These are phyloP conservation scores for Emericellopsis terricola DNA, from an alignment of 495 filamentous ascomycete genomes.

Conservation along the genomic window DNA sequence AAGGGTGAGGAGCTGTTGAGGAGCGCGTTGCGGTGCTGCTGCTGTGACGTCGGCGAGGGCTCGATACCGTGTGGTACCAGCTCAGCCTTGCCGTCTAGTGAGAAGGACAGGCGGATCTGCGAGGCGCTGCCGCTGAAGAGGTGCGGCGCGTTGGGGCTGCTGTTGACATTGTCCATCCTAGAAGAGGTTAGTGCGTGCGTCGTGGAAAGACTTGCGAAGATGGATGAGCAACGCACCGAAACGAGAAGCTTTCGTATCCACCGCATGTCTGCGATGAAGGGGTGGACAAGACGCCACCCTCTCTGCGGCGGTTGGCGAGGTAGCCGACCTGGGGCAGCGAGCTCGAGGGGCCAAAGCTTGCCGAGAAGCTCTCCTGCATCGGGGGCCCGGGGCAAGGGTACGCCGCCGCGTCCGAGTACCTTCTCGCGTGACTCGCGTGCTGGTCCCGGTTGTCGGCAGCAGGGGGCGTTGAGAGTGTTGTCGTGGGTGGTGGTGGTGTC, in stretches of 20 bases:
- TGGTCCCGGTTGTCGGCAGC: too few species aligned
- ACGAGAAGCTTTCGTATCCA: conserved; percentile 11
- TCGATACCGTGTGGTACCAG: conserved; percentile 43
- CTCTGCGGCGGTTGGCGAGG: conserved; percentile 20
- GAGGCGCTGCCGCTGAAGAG: conserved; percentile 15
- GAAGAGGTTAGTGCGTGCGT: too few species aligned
- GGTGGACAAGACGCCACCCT: conserved; percentile 16
- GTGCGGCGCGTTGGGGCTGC: too few species aligned
- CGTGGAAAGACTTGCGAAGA: too few species aligned
- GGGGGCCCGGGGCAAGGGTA: too few species aligned
- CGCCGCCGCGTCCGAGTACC: neutral
- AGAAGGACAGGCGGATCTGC: conserved; percentile 47
- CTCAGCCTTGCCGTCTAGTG: conserved; percentile 69
- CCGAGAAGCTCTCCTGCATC: conserved; percentile 1
- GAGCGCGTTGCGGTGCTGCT: conserved; percentile 14
- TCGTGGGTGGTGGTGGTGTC: too few species aligned
- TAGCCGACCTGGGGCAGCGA: conserved; percentile 17
- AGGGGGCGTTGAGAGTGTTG: too few species aligned
- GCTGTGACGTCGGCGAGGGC: conserved; percentile 64
- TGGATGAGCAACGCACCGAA: neutral
- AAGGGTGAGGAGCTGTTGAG: conserved; percentile 11
- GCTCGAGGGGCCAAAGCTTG: conserved; percentile 6
- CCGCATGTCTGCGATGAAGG: conserved; percentile 7
- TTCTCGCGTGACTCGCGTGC: neutral
- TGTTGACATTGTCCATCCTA: too few species aligned